Evolutionary conservation across 352 stramenopile genomes (phyloP).

Genomic region (Phytophthora palmivora): DNA sequence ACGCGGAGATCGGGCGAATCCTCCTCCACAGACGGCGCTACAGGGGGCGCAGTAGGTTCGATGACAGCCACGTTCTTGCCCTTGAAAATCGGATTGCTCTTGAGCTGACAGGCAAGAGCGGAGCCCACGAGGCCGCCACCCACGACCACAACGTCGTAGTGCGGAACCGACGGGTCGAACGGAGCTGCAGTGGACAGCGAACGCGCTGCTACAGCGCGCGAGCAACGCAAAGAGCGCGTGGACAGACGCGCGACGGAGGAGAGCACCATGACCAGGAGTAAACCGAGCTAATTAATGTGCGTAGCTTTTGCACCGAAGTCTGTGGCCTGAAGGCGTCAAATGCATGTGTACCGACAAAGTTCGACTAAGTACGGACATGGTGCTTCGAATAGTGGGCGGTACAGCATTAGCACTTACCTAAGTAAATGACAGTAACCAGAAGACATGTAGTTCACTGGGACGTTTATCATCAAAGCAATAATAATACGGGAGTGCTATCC

Average conservation of each 20-base stretch:
- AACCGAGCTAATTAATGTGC: slow-evolving; percentile 10
- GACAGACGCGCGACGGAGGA: slow-evolving; percentile 33
- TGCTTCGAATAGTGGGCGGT: no score
- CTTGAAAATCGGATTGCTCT: slow-evolving; percentile 78
- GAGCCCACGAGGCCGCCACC: slow-evolving; percentile 87
- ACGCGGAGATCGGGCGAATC: slow-evolving; percentile 87
- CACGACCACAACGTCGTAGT: slow-evolving; percentile 86
- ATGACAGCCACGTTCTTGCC: slow-evolving; percentile 84
- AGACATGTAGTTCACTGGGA: slow-evolving; percentile 23
- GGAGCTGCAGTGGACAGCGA: slow-evolving; percentile 29
- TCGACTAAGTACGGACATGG: slow-evolving; percentile 12
- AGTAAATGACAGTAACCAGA: no score
- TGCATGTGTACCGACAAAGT: slow-evolving; percentile 1
- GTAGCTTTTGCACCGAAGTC: slow-evolving; percentile 35
- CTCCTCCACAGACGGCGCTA: slow-evolving; percentile 52
- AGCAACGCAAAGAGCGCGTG: slow-evolving; percentile 30
- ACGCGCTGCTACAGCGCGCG: slow-evolving; percentile 10
- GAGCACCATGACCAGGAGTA: slow-evolving; percentile 35
- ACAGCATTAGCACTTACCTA: no score
- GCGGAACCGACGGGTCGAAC: slow-evolving; percentile 45
- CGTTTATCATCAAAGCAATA: slow-evolving; percentile 36
- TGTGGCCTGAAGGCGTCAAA: slow-evolving; percentile 36
- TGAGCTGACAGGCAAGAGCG: slow-evolving; percentile 82
- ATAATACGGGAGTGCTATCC: slow-evolving; percentile 40
- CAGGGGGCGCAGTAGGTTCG: slow-evolving; percentile 56